phyloP scores from a whole-genome alignment of 352 stramenopile species.

The Globisporangium spiculum region DNA sequence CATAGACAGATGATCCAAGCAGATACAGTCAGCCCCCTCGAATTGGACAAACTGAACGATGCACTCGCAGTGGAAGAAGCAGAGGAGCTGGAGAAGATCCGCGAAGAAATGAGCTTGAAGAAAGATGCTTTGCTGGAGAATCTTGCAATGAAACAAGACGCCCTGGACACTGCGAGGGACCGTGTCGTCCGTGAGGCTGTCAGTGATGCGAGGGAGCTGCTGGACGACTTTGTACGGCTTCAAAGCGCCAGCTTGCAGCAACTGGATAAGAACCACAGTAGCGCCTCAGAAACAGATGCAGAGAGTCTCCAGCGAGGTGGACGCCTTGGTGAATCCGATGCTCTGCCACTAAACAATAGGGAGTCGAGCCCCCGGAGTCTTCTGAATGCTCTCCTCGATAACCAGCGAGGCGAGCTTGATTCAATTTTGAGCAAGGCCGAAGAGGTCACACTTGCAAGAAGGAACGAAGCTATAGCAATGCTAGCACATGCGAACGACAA shows the following conservation, averaged over 20 bases:
- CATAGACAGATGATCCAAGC: not conserved
- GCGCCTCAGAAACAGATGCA: not conserved
- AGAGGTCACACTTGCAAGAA: not conserved
- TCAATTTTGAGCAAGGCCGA: not conserved
- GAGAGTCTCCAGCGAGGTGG: not conserved
- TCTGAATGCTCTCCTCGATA: not conserved
- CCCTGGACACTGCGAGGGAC: conserved; percentile 29
- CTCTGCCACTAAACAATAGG: not conserved
- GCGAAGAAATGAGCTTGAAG: conserved; percentile 6
- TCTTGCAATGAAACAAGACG: conserved; percentile 36
- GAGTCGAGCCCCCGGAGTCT: not conserved
- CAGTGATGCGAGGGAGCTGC: not conserved
- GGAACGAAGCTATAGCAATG: not conserved
- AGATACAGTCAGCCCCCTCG: not conserved
- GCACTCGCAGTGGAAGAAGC: conserved; percentile 7
- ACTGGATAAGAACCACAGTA: not conserved
- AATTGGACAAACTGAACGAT: conserved; percentile 1
- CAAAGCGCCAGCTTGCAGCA: not conserved
- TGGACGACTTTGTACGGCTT: not conserved
- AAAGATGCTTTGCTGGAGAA: conserved; percentile 32
- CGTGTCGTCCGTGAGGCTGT: not conserved
- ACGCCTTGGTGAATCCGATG: not conserved
- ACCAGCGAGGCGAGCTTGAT: not conserved
- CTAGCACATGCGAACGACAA: not conserved
- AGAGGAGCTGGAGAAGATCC: conserved; percentile 13